A percentile compares a stretch with the other conserved stretches of the same genome.
These are phyloP conservation scores for Teratosphaeria gauchensis DNA, from an alignment of 2,329 filamentous ascomycete species.

Conservation along the genomic window DNA sequence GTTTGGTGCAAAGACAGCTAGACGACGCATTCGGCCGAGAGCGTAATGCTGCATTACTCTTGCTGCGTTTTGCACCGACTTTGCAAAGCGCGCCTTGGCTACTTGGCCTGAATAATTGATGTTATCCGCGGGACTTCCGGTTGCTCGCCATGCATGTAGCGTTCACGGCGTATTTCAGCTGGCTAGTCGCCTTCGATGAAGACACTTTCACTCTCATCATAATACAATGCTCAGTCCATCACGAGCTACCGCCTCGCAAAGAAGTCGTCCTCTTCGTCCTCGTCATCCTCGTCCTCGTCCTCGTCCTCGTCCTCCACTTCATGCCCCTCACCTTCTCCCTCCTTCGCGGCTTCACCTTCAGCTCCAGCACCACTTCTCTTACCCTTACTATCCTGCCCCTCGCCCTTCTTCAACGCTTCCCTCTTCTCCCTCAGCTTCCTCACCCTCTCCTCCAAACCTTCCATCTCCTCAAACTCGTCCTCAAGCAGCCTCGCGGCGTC, in stretches of 20 bases:
- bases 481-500: conserved; percentile 36
- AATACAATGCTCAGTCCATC: neutral
- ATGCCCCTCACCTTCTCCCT: conserved; percentile 1
- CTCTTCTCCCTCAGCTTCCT: conserved; percentile 36
- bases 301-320: conserved; percentile 8
- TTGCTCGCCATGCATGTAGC: neutral
- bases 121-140: too few species aligned
- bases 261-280: conserved; percentile 10
- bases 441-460: conserved; percentile 36
- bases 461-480: conserved; percentile 44
- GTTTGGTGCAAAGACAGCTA: neutral
- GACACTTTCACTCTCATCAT: too few species aligned
- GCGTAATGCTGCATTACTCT: neutral
- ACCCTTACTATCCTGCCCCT: neutral
- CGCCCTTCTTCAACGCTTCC: conserved; percentile 29
- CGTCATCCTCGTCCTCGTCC: conserved; percentile 12
- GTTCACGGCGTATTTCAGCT: neutral
- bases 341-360: neutral
- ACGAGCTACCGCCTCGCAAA: conserved; percentile 7
- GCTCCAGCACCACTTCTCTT: neutral
- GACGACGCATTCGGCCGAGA: neutral
- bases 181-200: neutral
- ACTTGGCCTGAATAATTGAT: neutral
- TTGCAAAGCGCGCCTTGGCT: neutral
- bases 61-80: neutral